These are phyloP conservation scores for Anacardium occidentale DNA, from an alignment of 345 rosid species.

Conservation along the genomic window DNA sequence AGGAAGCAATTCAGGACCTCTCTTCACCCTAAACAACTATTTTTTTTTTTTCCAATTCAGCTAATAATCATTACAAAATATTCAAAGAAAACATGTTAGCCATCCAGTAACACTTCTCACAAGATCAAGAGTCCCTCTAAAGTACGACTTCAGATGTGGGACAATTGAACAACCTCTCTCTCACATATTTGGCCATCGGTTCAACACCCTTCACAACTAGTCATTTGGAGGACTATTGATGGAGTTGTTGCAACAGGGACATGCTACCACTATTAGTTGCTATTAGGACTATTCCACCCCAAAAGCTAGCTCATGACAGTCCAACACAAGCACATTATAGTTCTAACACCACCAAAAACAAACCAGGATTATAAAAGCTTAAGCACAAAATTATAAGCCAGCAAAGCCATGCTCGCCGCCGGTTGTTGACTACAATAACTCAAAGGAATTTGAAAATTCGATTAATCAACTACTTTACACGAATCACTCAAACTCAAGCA, in stretches of 20 bases:
- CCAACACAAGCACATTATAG: too few relatives aligned
- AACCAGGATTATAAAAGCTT: slow-evolving; percentile 34
- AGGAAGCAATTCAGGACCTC: not conserved
- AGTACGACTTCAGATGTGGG: too few relatives aligned
- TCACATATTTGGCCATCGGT: too few relatives aligned
- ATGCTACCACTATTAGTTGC: too few relatives aligned
- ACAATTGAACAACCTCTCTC: too few relatives aligned
- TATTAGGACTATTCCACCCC: too few relatives aligned
- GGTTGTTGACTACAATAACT: slow-evolving; percentile 48
- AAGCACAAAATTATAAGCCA: slow-evolving; percentile 88
- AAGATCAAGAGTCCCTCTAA: not conserved
- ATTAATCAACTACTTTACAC: not conserved
- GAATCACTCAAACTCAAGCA: not conserved
- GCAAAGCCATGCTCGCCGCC: slow-evolving; percentile 68
- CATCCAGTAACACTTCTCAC: not conserved
- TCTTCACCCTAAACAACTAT: not conserved
- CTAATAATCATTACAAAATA: not conserved
- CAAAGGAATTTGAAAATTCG: slow-evolving; percentile 53
- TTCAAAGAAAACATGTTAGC: not conserved
- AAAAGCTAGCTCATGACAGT: too few relatives aligned
- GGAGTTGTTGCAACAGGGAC: too few relatives aligned
- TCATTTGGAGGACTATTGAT: too few relatives aligned
- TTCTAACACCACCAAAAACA: not conserved
- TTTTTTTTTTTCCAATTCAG: too few relatives aligned
- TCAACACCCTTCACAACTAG: too few relatives aligned